These are phyloP conservation scores for Linnemannia schmuckeri DNA, from an alignment of 192 early-diverging fungal species.

Conservation along the genomic window DNA sequence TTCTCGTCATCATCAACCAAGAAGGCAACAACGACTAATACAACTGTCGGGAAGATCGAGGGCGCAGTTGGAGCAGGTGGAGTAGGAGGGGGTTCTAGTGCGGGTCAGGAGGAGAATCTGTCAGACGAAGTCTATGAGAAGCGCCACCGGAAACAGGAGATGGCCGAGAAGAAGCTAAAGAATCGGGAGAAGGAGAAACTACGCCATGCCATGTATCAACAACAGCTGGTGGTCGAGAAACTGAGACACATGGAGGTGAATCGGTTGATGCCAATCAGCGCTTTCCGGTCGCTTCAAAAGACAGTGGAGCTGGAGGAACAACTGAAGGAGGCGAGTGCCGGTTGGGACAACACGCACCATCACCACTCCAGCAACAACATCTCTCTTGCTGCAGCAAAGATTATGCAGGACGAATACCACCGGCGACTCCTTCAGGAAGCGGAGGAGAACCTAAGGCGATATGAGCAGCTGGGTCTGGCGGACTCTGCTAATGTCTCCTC, in stretches of 20 bases:
- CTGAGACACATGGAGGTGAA: slow-evolving; percentile 64
- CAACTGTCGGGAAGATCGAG: slow-evolving; percentile 31
- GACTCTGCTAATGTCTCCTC: slow-evolving; percentile 26
- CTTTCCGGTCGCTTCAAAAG: slow-evolving; percentile 54
- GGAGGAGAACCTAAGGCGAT: slow-evolving; percentile 58
- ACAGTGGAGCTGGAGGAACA: slow-evolving; percentile 27
- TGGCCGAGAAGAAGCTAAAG: slow-evolving; percentile 68
- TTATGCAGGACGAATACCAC: slow-evolving; percentile 54
- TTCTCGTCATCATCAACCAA: slow-evolving; percentile 11
- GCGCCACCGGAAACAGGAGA: slow-evolving; percentile 66
- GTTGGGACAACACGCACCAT: neutral
- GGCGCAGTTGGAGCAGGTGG: neutral
- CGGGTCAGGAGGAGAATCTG: slow-evolving; percentile 33
- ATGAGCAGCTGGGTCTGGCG: slow-evolving; percentile 62
- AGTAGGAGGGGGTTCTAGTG: neutral
- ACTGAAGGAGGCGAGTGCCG: neutral
- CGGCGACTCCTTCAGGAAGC: slow-evolving; percentile 61
- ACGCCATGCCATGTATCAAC: slow-evolving; percentile 67
- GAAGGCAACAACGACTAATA: slow-evolving; percentile 31
- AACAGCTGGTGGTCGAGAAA: slow-evolving; percentile 63
- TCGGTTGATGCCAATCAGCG: slow-evolving; percentile 57
- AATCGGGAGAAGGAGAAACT: slow-evolving; percentile 70
- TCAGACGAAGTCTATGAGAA: slow-evolving; percentile 62
- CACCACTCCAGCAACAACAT: slow-evolving; percentile 30
- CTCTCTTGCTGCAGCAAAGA: slow-evolving; percentile 32